Evolutionary conservation across 768 basidiomycete genomes (phyloP), one percentile per base, ranked within the genome.

Genomic region (Mycena alexandri): DNA sequence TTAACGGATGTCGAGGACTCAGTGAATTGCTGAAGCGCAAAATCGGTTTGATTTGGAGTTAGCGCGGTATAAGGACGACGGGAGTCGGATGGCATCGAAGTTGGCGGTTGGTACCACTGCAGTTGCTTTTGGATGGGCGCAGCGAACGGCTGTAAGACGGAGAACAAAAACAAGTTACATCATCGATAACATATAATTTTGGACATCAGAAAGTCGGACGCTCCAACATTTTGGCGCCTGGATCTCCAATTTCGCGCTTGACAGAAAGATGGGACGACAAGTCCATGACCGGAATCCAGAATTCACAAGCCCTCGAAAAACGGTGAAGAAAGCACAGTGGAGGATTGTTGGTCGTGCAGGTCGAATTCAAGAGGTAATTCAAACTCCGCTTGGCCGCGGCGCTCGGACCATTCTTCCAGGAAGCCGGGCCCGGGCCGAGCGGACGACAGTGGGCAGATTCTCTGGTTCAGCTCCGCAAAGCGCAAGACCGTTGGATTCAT

Each of bases 11-110:
- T 41, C 10, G 56, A 43, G 36, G 60, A 17, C 13, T 41, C 54
- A 50, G 9, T 22, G 22, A 48, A 44, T 12, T 59, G 38, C 42
- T 21, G 34, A 19, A 70, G 52, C 6, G 41, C 52, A 53, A 67
- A 70, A 46, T 70, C 69, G 24, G 65, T 57, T 19, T 70, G 57
- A 58, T 67, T 63, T 17, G 69, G 69, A 1, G 69, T 70, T 19
- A 67, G n/a, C 10, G 65, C 69, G 13, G 52, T 29, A 57, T 70
- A 70, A 4, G 65, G 57, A 19, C 51, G 65, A 46, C 69, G 69
- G 21, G 61, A 50, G n/a, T 65, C 53, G 33, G 64, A 61, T 13
- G 64, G 51, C 64, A 66, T 65, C 17, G 67, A 33, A n/a, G 9
- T 7, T 29, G 4, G 24, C 2, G 25, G 24, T 24, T 5, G 1